Evolutionary conservation across 2,329 filamentous ascomycete genomes (phyloP), one percentile per base, ranked within the genome.

Genomic region (Paramyrothecium sp.): DNA sequence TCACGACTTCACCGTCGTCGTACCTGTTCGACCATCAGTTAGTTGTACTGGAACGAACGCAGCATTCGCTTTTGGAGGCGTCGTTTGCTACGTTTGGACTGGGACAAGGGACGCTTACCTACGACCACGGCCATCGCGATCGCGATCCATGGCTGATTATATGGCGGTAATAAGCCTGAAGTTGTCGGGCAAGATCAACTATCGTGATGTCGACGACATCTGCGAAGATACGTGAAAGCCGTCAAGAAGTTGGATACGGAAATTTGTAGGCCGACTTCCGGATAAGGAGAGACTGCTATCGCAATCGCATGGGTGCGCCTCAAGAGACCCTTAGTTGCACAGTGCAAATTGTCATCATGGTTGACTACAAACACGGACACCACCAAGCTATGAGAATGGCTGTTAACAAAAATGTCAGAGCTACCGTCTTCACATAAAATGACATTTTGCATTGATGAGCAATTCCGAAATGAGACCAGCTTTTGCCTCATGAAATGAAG

Each of bases 1-100:
- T 77, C 61, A 84, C 81, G 55, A 86, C 84, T 71, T 86, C 83
- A 49, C 83, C 83, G 62, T 86, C 83, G 61, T 86, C 83, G 64
- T 83, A 86, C 67, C 83, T 85, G 58, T 49, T 7, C 3, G 38
- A 22, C 20, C 26, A 30, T 30, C 10, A 30, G 26, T 30, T 30
- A 30, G 26, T 4, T 30, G 10, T 4, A 10, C 26, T 30, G 26
- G 4, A 10, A 30, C 26, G 10, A 30, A 30, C 5, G 26, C 26
- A 30, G 26, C 10, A 30, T 30, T 30, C 10, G 26, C 26, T 30
- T 30, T 30, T 30, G 26, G 26, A n/a, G n/a, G 26, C 10, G 26
- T 30, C 10, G 26, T 30, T 30, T 30, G 5, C 26, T 30, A 4
- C 34, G 55, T 67, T 56, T 63, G 58, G 60, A 21, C 56, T 26